phyloP scores from a whole-genome alignment of 768 basidiomycete genomes.

The Gautieria morchelliformis region DNA sequence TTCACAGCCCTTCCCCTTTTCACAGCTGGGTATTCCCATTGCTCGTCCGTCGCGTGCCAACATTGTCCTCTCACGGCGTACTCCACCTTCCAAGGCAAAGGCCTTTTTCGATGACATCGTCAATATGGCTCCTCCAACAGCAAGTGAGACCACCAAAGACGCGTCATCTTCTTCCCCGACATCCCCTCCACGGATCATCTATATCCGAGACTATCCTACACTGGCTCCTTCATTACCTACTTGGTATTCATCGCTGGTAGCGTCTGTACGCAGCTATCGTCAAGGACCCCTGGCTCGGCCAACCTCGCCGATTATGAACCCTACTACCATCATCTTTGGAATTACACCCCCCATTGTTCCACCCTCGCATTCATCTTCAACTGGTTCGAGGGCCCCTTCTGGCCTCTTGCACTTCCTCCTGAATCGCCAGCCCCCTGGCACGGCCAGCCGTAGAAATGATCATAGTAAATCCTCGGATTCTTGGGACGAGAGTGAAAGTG shows the following conservation, averaged over 20 bases:
- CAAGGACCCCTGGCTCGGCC: conserved; percentile 52
- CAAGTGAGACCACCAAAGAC: conserved; percentile 11
- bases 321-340: conserved; percentile 82
- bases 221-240: conserved; percentile 59
- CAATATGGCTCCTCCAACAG: conserved; percentile 36
- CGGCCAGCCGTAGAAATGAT: conserved; percentile 3
- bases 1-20: conserved; percentile 7
- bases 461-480: conserved; percentile 20
- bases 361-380: conserved; percentile 23
- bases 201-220: conserved; percentile 73
- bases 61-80: conserved; percentile 22
- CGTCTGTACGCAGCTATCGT: conserved; percentile 69
- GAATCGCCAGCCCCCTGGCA: conserved; percentile 30
- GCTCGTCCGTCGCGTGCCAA: conserved; percentile 24
- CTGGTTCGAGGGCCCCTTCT: conserved; percentile 13
- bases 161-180: conserved; percentile 17
- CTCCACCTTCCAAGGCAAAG: conserved; percentile 45
- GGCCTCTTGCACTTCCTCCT: conserved; percentile 36
- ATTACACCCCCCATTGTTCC: conserved; percentile 67
- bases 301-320: conserved; percentile 51
- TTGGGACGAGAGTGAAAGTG: conserved; percentile 58
- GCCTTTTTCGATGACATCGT: conserved; percentile 71
- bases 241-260: conserved; percentile 77
- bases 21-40: conserved; percentile 23
- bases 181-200: conserved; percentile 57